Percentiles rank a stretch among this genome's conserved stretches.
phyloP scores from a whole-genome alignment of 768 basidiomycete genomes.

The Auriscalpium vulgare region DNA sequence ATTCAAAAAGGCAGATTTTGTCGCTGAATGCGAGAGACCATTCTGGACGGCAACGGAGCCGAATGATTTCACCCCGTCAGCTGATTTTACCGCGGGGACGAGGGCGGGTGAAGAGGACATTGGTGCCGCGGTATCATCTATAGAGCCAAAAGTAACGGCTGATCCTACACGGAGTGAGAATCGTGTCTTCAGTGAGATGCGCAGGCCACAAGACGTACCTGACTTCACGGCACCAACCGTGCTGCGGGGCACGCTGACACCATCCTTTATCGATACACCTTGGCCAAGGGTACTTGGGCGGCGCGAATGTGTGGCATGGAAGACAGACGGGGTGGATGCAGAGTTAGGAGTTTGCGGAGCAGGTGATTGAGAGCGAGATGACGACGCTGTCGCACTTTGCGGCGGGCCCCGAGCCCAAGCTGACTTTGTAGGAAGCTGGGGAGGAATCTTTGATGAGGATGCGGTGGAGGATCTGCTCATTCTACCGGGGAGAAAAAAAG shows the following conservation, averaged over 20 bases:
- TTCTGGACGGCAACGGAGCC: conserved; percentile 55
- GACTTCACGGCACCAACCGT: conserved; percentile 58
- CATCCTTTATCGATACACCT: conserved; percentile 70
- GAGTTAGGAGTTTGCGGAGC: conserved; percentile 30
- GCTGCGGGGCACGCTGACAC: conserved; percentile 63
- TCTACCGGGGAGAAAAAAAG: conserved; percentile 32
- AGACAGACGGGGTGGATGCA: conserved; percentile 34
- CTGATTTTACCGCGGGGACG: conserved; percentile 48
- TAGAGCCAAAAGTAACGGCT: conserved; percentile 82
- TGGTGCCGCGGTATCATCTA: conserved; percentile 70
- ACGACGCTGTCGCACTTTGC: conserved; percentile 44
- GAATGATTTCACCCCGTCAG: conserved; percentile 71
- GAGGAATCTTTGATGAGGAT: conserved; percentile 62
- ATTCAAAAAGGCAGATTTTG: conserved; percentile 10
- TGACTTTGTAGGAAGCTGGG: conserved; percentile 72
- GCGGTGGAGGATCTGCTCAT: conserved; percentile 90
- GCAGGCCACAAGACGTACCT: conserved; percentile 31
- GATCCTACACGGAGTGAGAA: conserved; percentile 35
- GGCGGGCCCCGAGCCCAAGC: conserved; percentile 92
- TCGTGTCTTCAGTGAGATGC: neutral
- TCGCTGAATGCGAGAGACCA: conserved; percentile 24
- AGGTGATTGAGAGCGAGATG: conserved; percentile 75
- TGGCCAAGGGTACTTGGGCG: conserved; percentile 70
- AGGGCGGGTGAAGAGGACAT: conserved; percentile 81
- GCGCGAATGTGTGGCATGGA: conserved; percentile 53